Evolutionary conservation across 495 filamentous ascomycete genomes (phyloP), one percentile per base, ranked within the genome.

Genomic region (Thermothielavioides terrestris): DNA sequence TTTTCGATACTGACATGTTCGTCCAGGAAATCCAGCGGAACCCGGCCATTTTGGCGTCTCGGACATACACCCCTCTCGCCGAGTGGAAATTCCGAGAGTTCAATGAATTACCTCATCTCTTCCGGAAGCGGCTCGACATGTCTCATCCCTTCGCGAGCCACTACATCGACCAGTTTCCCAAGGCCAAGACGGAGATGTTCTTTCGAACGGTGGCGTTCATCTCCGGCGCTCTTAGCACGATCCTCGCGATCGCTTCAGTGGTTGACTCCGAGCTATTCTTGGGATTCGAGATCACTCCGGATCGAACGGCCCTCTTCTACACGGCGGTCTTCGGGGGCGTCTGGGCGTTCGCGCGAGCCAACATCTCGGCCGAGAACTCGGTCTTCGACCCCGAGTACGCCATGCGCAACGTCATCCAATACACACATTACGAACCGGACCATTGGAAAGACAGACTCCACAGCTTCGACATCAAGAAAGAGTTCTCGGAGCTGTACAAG

Each of bases 1-100:
- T 28, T 20, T 21, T 1, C 6, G 3, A 43, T 37, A n/a, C 17
- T 47, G 9, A 46, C 28, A 31, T 56, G 63, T 22, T 61, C 50
- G 21, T n/a, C 5, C 48, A 85, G 77, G 92, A 97, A 69, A 94
- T 89, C 64, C 88, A 95, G 67, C 89, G 84, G 61, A 94, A 94
- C 53, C 91, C 92, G 1, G 84, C 87, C 0, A 77, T 88, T 42
- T 48, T 74, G 20, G 84, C 85, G 14, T 84, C 87, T 20, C 82
- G 92, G 12, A 83, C 86, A 56, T 98, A 95, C 58, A 96, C 90
- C 2, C 87, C 89, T 2, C 77, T 95, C 41, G 92, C 94, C 2
- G 86, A 94, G 63, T 97, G 92, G 94, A 96, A 95, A 58, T 96
- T 97, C 52, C 85, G 92, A 42, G 91, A 97, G 64, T 97, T 97